These are phyloP conservation scores for Colletotrichum phormii DNA, from an alignment of 2,329 filamentous ascomycete species.

Conservation along the genomic window DNA sequence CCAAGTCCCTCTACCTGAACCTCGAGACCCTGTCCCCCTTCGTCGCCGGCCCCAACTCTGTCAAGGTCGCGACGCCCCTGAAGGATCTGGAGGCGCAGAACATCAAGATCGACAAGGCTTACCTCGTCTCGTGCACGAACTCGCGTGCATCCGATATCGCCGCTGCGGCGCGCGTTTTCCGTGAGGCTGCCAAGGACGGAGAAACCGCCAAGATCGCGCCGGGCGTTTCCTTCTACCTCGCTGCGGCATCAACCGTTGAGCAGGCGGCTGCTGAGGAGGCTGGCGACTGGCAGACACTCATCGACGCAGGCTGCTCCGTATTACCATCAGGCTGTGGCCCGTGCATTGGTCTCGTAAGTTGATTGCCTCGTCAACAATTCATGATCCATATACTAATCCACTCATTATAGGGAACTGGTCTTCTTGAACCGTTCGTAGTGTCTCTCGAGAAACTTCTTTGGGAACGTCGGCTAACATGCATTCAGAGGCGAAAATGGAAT, in stretches of 20 bases:
- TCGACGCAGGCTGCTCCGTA: slow-evolving; percentile 77
- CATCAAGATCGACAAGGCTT: slow-evolving; percentile 86
- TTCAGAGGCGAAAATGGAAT: slow-evolving; percentile 84
- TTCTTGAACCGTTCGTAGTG: slow-evolving; percentile 71
- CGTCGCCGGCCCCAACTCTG: slow-evolving; percentile 88
- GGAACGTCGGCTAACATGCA: not conserved
- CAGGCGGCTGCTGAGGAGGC: slow-evolving; percentile 81
- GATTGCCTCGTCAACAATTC: not conserved
- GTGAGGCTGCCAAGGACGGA: slow-evolving; percentile 76
- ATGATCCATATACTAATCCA: not conserved
- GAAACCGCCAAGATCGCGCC: slow-evolving; percentile 76
- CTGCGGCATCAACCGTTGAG: slow-evolving; percentile 84
- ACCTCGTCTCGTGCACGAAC: slow-evolving; percentile 93
- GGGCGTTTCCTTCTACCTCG: slow-evolving; percentile 88
- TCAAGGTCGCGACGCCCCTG: slow-evolving; percentile 87
- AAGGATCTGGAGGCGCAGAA: slow-evolving; percentile 77
- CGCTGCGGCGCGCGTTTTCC: slow-evolving; percentile 87
- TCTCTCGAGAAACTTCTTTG: not conserved
- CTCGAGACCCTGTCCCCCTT: slow-evolving; percentile 87
- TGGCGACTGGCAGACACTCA: slow-evolving; percentile 86
- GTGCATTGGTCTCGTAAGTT: slow-evolving; percentile 78
- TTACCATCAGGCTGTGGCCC: slow-evolving; percentile 82
- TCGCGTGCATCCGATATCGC: slow-evolving; percentile 83
- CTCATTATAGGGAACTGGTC: slow-evolving; percentile 61
- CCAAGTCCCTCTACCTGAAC: slow-evolving; percentile 85